Evolutionary conservation across 768 basidiomycete species (phyloP), one percentile per base, ranked within the genome.

Genomic region (Rhizopogon vesiculosus): DNA sequence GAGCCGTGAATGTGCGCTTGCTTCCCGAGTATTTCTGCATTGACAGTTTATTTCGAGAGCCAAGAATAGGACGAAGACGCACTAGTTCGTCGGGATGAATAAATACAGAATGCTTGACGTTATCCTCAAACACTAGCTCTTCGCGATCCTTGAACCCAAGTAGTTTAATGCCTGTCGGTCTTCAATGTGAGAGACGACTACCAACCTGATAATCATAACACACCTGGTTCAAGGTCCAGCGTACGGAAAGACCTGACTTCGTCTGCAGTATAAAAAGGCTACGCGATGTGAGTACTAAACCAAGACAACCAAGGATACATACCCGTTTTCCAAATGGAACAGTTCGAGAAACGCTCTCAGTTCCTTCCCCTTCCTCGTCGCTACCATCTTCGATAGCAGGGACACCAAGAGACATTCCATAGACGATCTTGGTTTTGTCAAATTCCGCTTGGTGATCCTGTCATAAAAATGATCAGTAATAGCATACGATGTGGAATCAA

Each of bases 71-170:
- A 19, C 22, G 41, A 31, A 33, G 5, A 68, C 79, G 53, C 59
- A 93, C 96, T 72, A 82, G 73, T 68, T 99, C 97, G 63, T 95
- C 87, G 0, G 97, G 97, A 67, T 93, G 91, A 54, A 98, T 82
- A 68, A 98, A 98, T 45, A 83, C 71, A 0, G 94, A 87, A 70
- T 98, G 94, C 64, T 93, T 96, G 64, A 97, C 71, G 61, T 95
- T 96, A 66, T 98, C 92, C 66, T 94, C 89, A 61, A 95, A 89
- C 1, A 73, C 72, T 1, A 98, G 78, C 59, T 87, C 79, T 5
- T 69, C 70, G 12, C 78, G 79, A 52, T 87, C 77, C 66, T 94
- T 93, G 76, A 98, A 98, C 5, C 97, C 97, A 28, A 99, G 83
- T 5, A 99, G 83, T 68, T 88, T 93, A 66, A 99, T 82, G 10